Evolutionary conservation across 345 rosid genomes (phyloP).

Genomic region (Salix udensis): DNA sequence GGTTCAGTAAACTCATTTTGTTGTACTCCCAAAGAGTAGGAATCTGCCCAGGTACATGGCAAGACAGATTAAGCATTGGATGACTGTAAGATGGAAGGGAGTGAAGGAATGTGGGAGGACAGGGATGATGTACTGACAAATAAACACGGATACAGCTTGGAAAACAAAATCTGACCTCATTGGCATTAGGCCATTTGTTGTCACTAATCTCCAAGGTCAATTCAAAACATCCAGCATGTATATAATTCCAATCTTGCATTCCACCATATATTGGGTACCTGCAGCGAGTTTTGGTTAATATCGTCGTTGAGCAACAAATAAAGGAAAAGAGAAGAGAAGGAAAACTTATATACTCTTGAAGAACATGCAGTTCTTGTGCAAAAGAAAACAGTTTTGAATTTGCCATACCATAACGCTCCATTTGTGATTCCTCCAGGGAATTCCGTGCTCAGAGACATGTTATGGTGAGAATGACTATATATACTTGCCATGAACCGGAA

Average conservation of each 20-base stretch:
- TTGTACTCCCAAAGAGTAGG: slow-evolving; percentile 84
- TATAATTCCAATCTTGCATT: slow-evolving; percentile 99
- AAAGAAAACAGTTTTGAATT: not conserved
- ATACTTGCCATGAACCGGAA: slow-evolving; percentile 71
- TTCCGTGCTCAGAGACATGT: slow-evolving; percentile 91
- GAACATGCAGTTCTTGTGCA: not conserved
- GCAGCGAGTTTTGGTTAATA: slow-evolving; percentile 25
- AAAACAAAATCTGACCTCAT: slow-evolving; percentile 54
- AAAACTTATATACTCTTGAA: not conserved
- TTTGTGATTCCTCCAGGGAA: slow-evolving; percentile 87
- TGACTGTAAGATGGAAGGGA: not conserved
- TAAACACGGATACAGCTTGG: not conserved
- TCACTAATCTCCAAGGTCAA: slow-evolving; percentile 95
- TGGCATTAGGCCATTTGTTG: slow-evolving; percentile 84
- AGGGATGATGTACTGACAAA: not conserved
- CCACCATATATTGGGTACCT: slow-evolving; percentile 99
- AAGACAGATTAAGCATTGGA: slow-evolving; percentile 16
- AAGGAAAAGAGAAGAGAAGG: not conserved
- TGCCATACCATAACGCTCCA: slow-evolving; percentile 81
- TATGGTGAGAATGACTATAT: slow-evolving; percentile 78
- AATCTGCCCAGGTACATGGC: slow-evolving; percentile 47
- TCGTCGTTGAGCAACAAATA: slow-evolving; percentile 4
- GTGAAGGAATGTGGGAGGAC: not conserved
- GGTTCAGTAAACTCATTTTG: slow-evolving; percentile 87
- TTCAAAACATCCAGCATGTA: slow-evolving; percentile 90